Evolutionary conservation across 1,284 basidiomycete species (phyloP), one percentile per base, ranked within the genome.

Genomic region (Tilletiaria anomala): DNA sequence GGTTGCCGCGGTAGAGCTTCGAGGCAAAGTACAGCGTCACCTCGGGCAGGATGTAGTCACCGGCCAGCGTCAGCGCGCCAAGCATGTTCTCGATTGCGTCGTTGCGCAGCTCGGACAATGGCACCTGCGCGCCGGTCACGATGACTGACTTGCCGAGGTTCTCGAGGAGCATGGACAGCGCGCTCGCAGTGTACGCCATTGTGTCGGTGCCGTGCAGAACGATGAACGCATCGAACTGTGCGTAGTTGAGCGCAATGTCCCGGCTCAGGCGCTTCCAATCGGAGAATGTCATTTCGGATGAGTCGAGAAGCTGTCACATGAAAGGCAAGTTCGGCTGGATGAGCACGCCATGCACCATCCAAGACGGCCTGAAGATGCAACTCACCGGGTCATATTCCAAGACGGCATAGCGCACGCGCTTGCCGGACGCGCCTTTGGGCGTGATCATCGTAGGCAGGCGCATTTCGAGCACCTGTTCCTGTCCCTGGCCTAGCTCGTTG

Each of bases 91-190:
- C 58, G 35, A 61, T 55, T 17, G 58, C 85, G 66, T 93, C 86
- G 56, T 88, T 91, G 10, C 85, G 75, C 24, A 88, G 70, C 64
- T 86, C 80, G 4, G 83, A 85, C 0, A 91, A 71, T 4, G 87
- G 86, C 40, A 93, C 88, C 69, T 93, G 87, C 1, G 87, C 85
- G 2, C 87, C 87, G 1, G 87, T 89, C 19, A 91, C 64, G 47
- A 91, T 84, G 78, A 71, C 69, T 1, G 81, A 83, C 70, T 88
- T 88, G 39, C 85, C 85, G 5, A 91, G 73, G 55, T 91, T 85
- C 66, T 91, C 85, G 4, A 93, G 73, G 42, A 93, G 69, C 68
- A 91, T 91, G 58, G 82, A 83, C 29, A 89, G 73, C 1, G 85
- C 84, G 36, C 82, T 85, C 2, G 84, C 78, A 2, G 81, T 82